Percentiles rank a stretch among this genome's conserved stretches.
These are phyloP conservation scores for Tagetes erecta DNA, from an alignment of 129 eudicot genomes.

Conservation along the genomic window DNA sequence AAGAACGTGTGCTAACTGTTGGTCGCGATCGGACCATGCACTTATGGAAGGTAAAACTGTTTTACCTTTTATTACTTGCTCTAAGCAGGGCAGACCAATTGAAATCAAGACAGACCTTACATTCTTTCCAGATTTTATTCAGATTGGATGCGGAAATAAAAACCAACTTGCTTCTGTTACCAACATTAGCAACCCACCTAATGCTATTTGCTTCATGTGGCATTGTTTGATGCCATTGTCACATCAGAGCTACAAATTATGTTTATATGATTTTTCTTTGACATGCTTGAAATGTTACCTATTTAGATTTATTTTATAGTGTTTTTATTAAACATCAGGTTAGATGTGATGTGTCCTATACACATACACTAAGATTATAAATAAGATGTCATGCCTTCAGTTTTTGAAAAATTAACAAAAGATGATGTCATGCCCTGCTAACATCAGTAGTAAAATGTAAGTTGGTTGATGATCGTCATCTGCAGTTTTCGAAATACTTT, in stretches of 20 bases:
- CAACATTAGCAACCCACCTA: background rate
- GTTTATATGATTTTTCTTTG: background rate
- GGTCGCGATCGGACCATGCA: constrained; percentile 96
- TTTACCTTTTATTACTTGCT: background rate
- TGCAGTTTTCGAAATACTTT: too few species aligned
- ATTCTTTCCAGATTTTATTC: background rate
- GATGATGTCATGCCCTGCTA: background rate
- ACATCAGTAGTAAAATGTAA: background rate
- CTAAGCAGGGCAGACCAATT: background rate
- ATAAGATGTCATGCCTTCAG: background rate
- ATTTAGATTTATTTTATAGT: background rate
- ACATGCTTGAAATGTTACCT: background rate
- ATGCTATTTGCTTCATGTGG: background rate
- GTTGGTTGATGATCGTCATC: background rate
- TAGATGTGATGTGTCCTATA: background rate
- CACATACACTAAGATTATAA: background rate
- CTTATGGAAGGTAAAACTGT: constrained; percentile 73
- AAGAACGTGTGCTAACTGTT: constrained; percentile 80
- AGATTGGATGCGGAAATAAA: background rate
- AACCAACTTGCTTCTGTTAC: background rate
- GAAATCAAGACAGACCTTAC: background rate
- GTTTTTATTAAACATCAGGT: background rate
- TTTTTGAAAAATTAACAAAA: background rate
- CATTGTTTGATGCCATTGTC: background rate
- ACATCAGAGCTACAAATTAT: background rate